Base-by-base conservation (phyloP, 352 stramenopile species). In the Blastocystis sp. region DNA sequence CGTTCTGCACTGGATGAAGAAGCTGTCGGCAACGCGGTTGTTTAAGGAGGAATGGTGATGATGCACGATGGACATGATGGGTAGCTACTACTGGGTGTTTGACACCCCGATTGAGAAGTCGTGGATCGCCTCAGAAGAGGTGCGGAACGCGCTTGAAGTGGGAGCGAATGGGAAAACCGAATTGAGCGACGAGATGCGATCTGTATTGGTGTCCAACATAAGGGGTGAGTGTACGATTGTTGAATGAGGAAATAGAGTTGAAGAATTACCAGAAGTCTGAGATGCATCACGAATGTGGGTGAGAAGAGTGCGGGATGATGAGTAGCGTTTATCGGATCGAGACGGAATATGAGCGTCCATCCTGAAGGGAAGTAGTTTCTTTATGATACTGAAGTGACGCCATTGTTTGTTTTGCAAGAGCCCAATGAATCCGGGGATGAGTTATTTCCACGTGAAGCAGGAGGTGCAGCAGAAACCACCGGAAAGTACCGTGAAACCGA, bases 1-100 rank as follows among this genome's bases (percentile, higher is more conserved):
- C 48, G 78, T 88, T 19, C 52, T 88, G 6, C 43, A 88, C 63
- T 88, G 78, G 78, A 88, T 88, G 78, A 78, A 76, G 61, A 88
- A 88, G 24, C 48, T 84, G 34, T 28, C 9, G 24, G 74, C 74
- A 24, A 69, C 34, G n/a, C 74, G 28, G 54, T 34, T 66, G 6
- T 40, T 68, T 42, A 84, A 84, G 34, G 42, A 84, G 34, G 74
- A 84, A 54, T 84, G 74, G 74, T 84, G 34, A 21, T 6, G 0
- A 3, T 57, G n/a, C 19, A 19, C 24, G 54, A 21, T 28, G 2
- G 17, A 11, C 10, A 68, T 38, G 57, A 66, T 6, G 21, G 62
- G 38, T 65, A 84, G 74, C 54, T 7, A 84, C 66, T 84, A 68
- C 54, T 84, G 74, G 74, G 52, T 52, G 21, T 84, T 84, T 24